These are phyloP conservation scores for Prunus mongolica DNA, from an alignment of 306 rosid species.

Conservation along the genomic window DNA sequence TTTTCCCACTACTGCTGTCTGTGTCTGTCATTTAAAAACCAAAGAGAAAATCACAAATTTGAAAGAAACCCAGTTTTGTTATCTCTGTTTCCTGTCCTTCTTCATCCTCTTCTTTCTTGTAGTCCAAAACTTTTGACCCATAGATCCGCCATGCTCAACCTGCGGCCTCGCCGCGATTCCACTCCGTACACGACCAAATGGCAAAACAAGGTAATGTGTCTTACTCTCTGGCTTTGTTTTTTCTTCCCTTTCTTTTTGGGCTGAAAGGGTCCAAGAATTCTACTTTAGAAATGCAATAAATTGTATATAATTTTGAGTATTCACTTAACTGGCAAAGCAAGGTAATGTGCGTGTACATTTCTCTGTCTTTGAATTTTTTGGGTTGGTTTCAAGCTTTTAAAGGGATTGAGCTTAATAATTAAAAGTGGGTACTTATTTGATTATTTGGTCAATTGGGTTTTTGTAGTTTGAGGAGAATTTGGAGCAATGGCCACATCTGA, in stretches of 20 bases:
- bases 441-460: constrained; percentile 1
- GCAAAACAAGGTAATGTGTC: constrained; percentile 74
- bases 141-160: constrained; percentile 94
- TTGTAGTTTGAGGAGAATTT: constrained; percentile 84
- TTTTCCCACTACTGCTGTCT: background rate
- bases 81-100: background rate
- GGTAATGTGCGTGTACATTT: background rate
- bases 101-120: constrained; percentile 4
- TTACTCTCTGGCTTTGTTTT: background rate
- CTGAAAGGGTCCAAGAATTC: background rate
- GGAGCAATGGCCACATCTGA: constrained; percentile 99
- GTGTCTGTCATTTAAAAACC: background rate
- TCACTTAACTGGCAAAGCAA: background rate
- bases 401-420: background rate
- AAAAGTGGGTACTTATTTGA: background rate
- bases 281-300: background rate
- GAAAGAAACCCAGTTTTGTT: constrained; percentile 7
- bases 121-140: constrained; percentile 40
- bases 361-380: background rate
- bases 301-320: background rate
- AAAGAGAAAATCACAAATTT: constrained; percentile 1
- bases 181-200: constrained; percentile 80
- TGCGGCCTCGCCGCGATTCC: constrained; percentile 91
- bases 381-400: background rate
- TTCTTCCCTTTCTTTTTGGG: background rate